Conservation (phyloP, 2,329 filamentous ascomycete species). For the Aspergillus uvarum region DNA sequence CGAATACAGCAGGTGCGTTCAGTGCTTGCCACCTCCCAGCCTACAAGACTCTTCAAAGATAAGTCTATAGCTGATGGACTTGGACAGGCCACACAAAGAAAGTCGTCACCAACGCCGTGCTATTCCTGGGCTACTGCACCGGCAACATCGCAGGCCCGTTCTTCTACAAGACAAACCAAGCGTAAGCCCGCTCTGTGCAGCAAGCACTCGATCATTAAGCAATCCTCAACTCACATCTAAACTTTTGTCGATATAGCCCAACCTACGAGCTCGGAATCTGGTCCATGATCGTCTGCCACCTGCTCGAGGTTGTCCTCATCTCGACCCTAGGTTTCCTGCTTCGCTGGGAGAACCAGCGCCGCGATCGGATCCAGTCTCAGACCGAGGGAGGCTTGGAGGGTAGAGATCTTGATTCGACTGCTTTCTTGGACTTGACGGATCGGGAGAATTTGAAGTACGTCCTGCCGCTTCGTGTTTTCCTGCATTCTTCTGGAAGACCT, state of each 20-base stretch:
- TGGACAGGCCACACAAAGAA: slow-evolving; percentile 60
- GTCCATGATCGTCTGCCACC: slow-evolving; percentile 57
- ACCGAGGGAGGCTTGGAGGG: slow-evolving; percentile 49
- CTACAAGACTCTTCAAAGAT: neutral
- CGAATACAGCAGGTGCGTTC: slow-evolving; percentile 43
- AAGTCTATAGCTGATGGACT: slow-evolving; percentile 10
- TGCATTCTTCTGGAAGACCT: neutral
- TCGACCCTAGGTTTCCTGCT: slow-evolving; percentile 49
- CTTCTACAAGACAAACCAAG: slow-evolving; percentile 59
- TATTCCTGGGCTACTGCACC: slow-evolving; percentile 60
- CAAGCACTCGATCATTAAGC: neutral
- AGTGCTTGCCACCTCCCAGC: neutral
- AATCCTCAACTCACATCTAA: too few species aligned
- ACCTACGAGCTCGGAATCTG: slow-evolving; percentile 54
- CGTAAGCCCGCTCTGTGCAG: slow-evolving; percentile 20
- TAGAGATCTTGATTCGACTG: slow-evolving; percentile 50
- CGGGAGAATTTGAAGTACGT: slow-evolving; percentile 51
- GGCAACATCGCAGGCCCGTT: slow-evolving; percentile 64
- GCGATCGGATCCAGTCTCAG: slow-evolving; percentile 51
- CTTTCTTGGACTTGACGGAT: slow-evolving; percentile 57
- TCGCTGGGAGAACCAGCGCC: slow-evolving; percentile 50
- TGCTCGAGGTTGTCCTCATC: slow-evolving; percentile 53
- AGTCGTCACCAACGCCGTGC: slow-evolving; percentile 61
- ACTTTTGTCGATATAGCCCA: slow-evolving; percentile 32
- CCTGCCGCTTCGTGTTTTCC: neutral